Evolutionary conservation across 164 flowering plant species (phyloP).

Genomic region (Magnolia kwangsiensis): DNA sequence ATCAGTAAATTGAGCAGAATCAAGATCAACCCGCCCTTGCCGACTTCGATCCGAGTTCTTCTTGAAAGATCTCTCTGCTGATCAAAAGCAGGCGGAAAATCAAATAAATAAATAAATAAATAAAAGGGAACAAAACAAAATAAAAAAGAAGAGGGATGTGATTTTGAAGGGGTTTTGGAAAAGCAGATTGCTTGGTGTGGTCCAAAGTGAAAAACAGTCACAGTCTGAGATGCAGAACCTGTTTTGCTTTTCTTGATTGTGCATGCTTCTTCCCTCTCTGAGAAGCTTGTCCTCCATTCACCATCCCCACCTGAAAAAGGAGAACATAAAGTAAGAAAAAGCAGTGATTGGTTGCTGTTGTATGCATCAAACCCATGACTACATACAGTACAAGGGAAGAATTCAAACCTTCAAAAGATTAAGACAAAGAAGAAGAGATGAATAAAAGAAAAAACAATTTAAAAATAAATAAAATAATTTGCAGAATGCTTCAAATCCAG

Average conservation of each 20-base stretch:
- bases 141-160: neutral
- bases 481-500: constrained; percentile 15
- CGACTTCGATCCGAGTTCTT: constrained; percentile 51
- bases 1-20: constrained; percentile 65
- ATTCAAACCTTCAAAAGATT: constrained; percentile 2
- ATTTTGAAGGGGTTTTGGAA: neutral
- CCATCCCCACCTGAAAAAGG: constrained; percentile 60
- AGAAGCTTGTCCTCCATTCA: constrained; percentile 67
- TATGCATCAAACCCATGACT: constrained; percentile 15
- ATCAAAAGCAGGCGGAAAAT: constrained; percentile 11
- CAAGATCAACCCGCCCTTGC: constrained; percentile 64
- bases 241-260: constrained; percentile 90
- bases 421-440: constrained; percentile 16
- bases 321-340: constrained; percentile 13
- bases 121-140: neutral
- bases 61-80: constrained; percentile 54
- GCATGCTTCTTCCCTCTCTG: constrained; percentile 62
- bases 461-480: constrained; percentile 4
- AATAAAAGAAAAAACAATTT: neutral
- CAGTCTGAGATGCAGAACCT: constrained; percentile 52
- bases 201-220: constrained; percentile 33
- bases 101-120: neutral
- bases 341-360: constrained; percentile 6
- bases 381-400: constrained; percentile 19
- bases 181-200: constrained; percentile 24